Evolutionary conservation across 2,329 filamentous ascomycete species (phyloP).

Genomic region (Stenocarpella maydis): DNA sequence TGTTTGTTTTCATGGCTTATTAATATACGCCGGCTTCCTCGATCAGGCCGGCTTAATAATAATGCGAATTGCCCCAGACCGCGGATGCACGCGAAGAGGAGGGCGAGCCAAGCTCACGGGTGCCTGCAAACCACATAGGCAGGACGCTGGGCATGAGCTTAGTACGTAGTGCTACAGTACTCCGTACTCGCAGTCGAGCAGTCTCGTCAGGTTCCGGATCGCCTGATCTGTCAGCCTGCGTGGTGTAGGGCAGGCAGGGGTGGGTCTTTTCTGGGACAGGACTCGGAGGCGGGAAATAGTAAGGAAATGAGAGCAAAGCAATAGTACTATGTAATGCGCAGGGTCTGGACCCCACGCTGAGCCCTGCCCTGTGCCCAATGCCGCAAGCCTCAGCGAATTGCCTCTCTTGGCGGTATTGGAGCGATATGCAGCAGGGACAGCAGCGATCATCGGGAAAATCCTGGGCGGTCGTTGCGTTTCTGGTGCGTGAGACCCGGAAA

Average conservation of each 20-base stretch:
- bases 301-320: not conserved
- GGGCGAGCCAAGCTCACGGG: not conserved
- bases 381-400: conserved; percentile 4
- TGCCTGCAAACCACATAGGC: conserved; percentile 5
- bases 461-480: conserved; percentile 17
- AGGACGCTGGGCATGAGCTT: conserved; percentile 20
- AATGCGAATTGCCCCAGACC: not conserved
- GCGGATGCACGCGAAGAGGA: not conserved
- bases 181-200: not conserved
- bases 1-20: conserved; percentile 9
- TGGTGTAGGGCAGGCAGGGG: conserved; percentile 4
- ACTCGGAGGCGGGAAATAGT: not conserved
- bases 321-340: not conserved
- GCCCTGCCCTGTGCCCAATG: not conserved
- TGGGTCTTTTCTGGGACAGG: not conserved
- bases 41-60: not conserved
- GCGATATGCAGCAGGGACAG: conserved; percentile 25
- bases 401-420: conserved; percentile 17
- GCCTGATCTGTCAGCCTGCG: conserved; percentile 3
- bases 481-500: conserved; percentile 19
- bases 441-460: conserved; percentile 24
- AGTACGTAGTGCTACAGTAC: no score
- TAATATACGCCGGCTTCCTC: conserved; percentile 16
- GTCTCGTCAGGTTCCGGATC: conserved; percentile 17
- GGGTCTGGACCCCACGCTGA: not conserved